Conservation (phyloP, 1,139 yeast species). For the Trichomonascaceae sp. region DNA sequence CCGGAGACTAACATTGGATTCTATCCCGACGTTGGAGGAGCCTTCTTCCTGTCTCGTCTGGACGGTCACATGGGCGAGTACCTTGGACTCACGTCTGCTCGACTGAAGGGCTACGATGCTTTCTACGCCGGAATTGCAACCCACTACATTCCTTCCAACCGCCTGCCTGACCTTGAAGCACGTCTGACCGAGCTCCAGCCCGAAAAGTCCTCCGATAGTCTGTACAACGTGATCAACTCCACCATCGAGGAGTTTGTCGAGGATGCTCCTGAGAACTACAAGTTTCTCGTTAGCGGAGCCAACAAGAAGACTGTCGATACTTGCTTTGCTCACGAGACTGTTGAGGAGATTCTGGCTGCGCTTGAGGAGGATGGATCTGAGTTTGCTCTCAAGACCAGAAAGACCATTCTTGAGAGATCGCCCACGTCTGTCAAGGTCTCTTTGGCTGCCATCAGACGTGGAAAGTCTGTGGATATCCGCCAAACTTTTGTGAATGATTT, state of each 20-base stretch:
- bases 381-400: conserved; percentile 52
- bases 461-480: conserved; percentile 44
- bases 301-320: conserved; percentile 52
- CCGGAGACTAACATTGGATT: conserved; percentile 97
- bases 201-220: conserved; percentile 23
- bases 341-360: conserved; percentile 49
- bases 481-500: conserved; percentile 64
- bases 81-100: conserved; percentile 75
- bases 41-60: conserved; percentile 74
- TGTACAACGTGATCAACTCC: conserved; percentile 49
- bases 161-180: conserved; percentile 45
- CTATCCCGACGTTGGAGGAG: conserved; percentile 92
- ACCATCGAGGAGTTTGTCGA: conserved; percentile 69
- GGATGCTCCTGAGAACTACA: conserved; percentile 51
- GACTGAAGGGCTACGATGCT: conserved; percentile 65
- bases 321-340: conserved; percentile 47
- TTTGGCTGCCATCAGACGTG: conserved; percentile 53
- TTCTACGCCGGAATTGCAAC: conserved; percentile 80
- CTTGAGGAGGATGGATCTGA: conserved; percentile 44
- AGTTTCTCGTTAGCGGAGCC: conserved; percentile 43
- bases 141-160: conserved; percentile 64
- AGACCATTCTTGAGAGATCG: conserved; percentile 47
- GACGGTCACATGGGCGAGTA: conserved; percentile 78
- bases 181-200: conserved; percentile 41
- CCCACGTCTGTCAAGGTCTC: conserved; percentile 71